Evolutionary conservation across 306 rosid species (phyloP).

Genomic region (Hylodesmum podocarpum): DNA sequence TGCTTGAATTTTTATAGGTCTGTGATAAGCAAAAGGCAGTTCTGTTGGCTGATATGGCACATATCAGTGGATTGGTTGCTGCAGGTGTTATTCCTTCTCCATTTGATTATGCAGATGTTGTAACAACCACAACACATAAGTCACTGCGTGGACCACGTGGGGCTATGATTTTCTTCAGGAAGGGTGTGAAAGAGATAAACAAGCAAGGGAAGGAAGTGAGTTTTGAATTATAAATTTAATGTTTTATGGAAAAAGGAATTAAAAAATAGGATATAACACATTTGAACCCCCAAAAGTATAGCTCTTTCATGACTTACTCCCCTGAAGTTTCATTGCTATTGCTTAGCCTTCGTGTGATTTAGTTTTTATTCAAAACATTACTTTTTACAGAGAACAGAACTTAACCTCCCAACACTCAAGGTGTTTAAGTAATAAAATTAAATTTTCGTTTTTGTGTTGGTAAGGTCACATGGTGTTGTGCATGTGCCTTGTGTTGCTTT

Average conservation of each 20-base stretch:
- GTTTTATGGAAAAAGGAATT: not conserved
- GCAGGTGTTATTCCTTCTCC: conserved; percentile 99
- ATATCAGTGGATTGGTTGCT: conserved; percentile 96
- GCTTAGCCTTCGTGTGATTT: not conserved
- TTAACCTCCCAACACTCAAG: not conserved
- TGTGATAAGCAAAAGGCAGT: conserved; percentile 94
- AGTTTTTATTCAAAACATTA: not conserved
- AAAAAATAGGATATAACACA: not conserved
- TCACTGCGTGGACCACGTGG: conserved; percentile 99
- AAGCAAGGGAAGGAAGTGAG: conserved; percentile 95
- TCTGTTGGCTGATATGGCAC: conserved; percentile 98
- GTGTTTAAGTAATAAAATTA: not conserved
- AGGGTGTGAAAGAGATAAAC: conserved; percentile 84
- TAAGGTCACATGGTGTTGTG: conserved; percentile 1
- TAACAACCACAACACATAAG: conserved; percentile 93
- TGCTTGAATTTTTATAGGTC: conserved; percentile 50
- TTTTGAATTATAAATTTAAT: conserved; percentile 19
- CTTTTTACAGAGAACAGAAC: not conserved
- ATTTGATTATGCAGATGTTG: conserved; percentile 95
- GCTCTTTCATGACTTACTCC: not conserved
- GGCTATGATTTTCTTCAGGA: conserved; percentile 94
- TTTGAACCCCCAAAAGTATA: not conserved
- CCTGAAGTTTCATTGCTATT: not conserved
- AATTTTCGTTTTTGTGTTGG: not conserved
- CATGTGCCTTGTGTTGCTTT: not conserved